A percentile compares a stretch with the other conserved stretches of the same genome.
Conservation (phyloP, 176 grass and related monocot genomes). For the Typha latifolia region DNA sequence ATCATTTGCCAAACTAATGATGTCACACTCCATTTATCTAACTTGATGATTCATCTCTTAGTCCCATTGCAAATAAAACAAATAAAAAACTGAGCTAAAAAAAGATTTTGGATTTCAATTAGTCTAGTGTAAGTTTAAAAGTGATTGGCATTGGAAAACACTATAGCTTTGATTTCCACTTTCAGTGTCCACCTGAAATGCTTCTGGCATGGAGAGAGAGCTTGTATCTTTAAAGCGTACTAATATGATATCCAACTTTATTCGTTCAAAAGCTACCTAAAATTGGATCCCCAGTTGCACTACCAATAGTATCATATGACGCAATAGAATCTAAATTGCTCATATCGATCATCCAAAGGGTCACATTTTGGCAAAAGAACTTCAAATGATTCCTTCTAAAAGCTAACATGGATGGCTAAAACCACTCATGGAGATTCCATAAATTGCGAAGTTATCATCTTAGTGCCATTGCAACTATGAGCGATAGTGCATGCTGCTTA, state of each 20-base stretch:
- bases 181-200: background rate
- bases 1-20: no score
- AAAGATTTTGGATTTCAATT: no score
- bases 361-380: slow-evolving; percentile 3
- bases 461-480: slow-evolving; percentile 29
- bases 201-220: slow-evolving; percentile 3
- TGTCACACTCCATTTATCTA: no score
- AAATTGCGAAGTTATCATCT: slow-evolving; percentile 12
- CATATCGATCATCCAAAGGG: background rate
- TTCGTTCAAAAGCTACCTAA: slow-evolving; percentile 25
- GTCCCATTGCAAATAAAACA: no score
- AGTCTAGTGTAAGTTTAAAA: no score
- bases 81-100: no score
- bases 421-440: slow-evolving; percentile 27
- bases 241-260: slow-evolving; percentile 28
- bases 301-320: slow-evolving; percentile 5
- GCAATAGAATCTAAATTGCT: slow-evolving; percentile 15
- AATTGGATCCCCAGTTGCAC: slow-evolving; percentile 16
- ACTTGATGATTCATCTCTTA: no score
- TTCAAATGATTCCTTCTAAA: slow-evolving; percentile 12
- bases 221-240: slow-evolving; percentile 3
- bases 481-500: slow-evolving; percentile 17
- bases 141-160: no score
- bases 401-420: slow-evolving; percentile 23
- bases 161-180: no score